phyloP scores from a whole-genome alignment of 768 basidiomycete species.

The Rhizopogon sp. region DNA sequence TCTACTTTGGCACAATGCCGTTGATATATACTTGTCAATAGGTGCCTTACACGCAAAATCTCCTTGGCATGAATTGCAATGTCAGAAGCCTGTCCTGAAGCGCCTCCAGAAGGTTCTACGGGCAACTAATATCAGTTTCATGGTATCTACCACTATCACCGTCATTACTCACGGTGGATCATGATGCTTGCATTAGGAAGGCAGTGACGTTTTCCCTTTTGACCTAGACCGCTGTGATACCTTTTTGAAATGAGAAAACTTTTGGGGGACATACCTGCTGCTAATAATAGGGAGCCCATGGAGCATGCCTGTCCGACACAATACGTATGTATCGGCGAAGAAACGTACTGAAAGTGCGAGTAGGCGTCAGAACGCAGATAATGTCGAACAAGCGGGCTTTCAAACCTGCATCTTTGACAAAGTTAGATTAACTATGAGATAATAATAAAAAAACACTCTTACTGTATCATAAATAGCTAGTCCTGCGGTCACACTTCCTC shows the following conservation, averaged over 20 bases:
- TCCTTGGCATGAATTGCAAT: constrained; percentile 98
- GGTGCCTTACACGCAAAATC: constrained; percentile 82
- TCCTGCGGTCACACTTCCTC: constrained; percentile 93
- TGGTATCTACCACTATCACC: neutral
- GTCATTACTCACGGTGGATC: constrained; percentile 80
- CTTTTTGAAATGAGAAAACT: constrained; percentile 6
- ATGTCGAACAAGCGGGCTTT: constrained; percentile 1
- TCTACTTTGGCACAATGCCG: constrained; percentile 69
- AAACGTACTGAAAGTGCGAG: constrained; percentile 62
- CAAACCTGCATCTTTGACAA: constrained; percentile 65
- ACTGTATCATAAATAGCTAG: constrained; percentile 98
- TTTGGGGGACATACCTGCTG: constrained; percentile 51
- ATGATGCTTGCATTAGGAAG: constrained; percentile 94
- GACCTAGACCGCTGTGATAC: constrained; percentile 39
- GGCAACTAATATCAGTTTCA: constrained; percentile 6
- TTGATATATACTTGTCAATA: constrained; percentile 86
- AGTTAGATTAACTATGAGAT: constrained; percentile 10
- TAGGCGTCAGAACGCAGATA: constrained; percentile 1
- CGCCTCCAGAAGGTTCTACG: constrained; percentile 93
- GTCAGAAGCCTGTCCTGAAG: constrained; percentile 92
- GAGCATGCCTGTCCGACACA: constrained; percentile 93
- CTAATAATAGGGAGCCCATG: constrained; percentile 92
- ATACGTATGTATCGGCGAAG: constrained; percentile 94
- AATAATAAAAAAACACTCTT: constrained; percentile 21
- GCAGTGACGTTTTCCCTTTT: constrained; percentile 86